Percentiles rank a stretch among this genome's conserved stretches.
Conservation (phyloP, 2,329 filamentous ascomycete species). For the Tolypocladium tropicale region DNA sequence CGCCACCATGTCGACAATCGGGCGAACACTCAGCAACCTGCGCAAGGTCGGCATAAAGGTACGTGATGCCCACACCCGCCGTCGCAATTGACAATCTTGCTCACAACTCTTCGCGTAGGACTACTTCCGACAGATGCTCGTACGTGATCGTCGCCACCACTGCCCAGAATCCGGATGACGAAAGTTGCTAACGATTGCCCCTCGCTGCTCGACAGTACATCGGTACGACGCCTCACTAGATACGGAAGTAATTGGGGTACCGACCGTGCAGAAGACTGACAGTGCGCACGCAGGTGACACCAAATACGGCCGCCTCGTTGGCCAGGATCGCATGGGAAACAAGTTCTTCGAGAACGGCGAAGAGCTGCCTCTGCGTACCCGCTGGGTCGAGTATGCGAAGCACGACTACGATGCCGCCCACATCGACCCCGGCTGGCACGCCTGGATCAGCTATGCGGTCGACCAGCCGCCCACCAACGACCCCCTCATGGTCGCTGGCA, state of each 20-base stretch:
- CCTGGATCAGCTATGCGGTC: slow-evolving; percentile 90
- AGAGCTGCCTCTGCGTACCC: slow-evolving; percentile 87
- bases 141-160: slow-evolving; percentile 39
- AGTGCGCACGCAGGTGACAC: slow-evolving; percentile 63
- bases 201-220: slow-evolving; percentile 36
- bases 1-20: slow-evolving; percentile 76
- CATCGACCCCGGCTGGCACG: slow-evolving; percentile 95
- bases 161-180: slow-evolving; percentile 9
- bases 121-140: slow-evolving; percentile 85
- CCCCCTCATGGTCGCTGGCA: slow-evolving; percentile 53
- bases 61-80: slow-evolving; percentile 11
- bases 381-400: slow-evolving; percentile 96
- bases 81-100: slow-evolving; percentile 1
- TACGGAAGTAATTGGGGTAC: not conserved
- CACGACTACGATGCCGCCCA: slow-evolving; percentile 74
- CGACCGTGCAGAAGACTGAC: not conserved
- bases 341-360: slow-evolving; percentile 96
- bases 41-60: slow-evolving; percentile 85
- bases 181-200: slow-evolving; percentile 10
- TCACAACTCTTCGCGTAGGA: slow-evolving; percentile 44
- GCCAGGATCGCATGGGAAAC: slow-evolving; percentile 84
- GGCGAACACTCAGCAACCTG: slow-evolving; percentile 78
- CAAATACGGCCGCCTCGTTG: slow-evolving; percentile 82
- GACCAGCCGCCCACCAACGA: slow-evolving; percentile 79
- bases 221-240: slow-evolving; percentile 25